A percentile compares a stretch with the other conserved stretches of the same genome.
These are phyloP conservation scores for Populus pruinosa DNA, from an alignment of 345 rosid genomes.

Conservation along the genomic window DNA sequence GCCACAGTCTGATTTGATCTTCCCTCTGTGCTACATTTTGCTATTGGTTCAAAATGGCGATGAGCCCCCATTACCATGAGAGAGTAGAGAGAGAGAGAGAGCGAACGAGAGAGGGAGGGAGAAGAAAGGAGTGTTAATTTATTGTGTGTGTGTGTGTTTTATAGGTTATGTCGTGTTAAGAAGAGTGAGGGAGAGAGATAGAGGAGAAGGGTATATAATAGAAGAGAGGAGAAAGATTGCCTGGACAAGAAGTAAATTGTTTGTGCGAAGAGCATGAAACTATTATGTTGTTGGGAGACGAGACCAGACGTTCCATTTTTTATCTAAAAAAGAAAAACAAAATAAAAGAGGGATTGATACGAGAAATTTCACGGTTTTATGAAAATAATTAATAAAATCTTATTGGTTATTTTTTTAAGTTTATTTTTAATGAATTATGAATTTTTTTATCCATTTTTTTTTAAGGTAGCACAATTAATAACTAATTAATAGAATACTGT, in stretches of 20 bases:
- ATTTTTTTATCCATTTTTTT: too few relatives aligned
- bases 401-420: too few relatives aligned
- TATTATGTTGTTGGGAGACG: conserved; percentile 2
- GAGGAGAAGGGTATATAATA: conserved; percentile 22
- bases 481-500: too few relatives aligned
- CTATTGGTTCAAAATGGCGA: conserved; percentile 47
- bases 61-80: conserved; percentile 49
- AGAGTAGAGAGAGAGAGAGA: neutral
- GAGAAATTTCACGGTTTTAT: too few relatives aligned
- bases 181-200: conserved; percentile 17
- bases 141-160: neutral
- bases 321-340: neutral
- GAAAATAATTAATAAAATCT: too few relatives aligned
- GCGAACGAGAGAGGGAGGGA: neutral
- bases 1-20: conserved; percentile 75
- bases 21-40: conserved; percentile 49
- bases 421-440: too few relatives aligned
- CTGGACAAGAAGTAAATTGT: conserved; percentile 23
- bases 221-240: conserved; percentile 20
- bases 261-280: conserved; percentile 7
- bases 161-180: neutral
- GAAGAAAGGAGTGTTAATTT: neutral
- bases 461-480: too few relatives aligned
- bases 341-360: neutral
- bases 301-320: neutral